Percentiles rank a stretch among this genome's conserved stretches.
phyloP scores from a whole-genome alignment of 169 alveolate species.

The Plasmodium cynomolgi region DNA sequence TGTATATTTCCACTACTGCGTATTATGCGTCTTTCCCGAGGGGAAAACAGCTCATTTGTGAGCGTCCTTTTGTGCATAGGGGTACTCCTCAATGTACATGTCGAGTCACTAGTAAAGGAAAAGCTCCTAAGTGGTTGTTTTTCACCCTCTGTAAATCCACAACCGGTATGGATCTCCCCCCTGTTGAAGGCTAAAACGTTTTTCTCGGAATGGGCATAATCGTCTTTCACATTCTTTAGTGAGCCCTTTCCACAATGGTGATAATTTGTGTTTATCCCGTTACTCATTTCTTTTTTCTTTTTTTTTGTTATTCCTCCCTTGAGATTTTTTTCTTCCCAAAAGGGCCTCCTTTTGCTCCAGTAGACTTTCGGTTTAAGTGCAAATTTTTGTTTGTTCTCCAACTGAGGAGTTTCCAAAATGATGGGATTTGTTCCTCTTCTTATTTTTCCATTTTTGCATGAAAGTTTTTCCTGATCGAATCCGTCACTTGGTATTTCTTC shows the following conservation, averaged over 20 bases:
- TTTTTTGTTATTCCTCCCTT: background rate
- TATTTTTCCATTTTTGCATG: background rate
- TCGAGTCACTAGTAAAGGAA: background rate
- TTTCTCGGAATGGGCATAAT: background rate
- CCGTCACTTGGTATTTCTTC: background rate
- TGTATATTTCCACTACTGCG: background rate
- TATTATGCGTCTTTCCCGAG: background rate
- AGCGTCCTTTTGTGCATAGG: background rate
- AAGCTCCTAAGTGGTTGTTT: background rate
- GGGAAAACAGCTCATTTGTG: background rate
- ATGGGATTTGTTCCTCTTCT: background rate
- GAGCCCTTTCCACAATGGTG: background rate
- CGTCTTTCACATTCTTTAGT: background rate
- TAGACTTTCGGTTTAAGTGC: slow-evolving; percentile 11
- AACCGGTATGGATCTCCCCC: background rate
- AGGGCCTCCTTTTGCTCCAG: slow-evolving; percentile 29
- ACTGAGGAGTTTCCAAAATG: background rate
- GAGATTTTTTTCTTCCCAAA: slow-evolving; percentile 1
- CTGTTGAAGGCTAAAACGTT: background rate
- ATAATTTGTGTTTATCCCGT: background rate
- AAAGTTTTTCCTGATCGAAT: background rate
- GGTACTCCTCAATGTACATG: background rate
- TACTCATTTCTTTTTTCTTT: background rate
- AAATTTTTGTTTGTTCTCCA: background rate
- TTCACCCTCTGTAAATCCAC: background rate